Base-by-base conservation (phyloP, 257 asterid genomes). In the Nyctanthes arbortristis region DNA sequence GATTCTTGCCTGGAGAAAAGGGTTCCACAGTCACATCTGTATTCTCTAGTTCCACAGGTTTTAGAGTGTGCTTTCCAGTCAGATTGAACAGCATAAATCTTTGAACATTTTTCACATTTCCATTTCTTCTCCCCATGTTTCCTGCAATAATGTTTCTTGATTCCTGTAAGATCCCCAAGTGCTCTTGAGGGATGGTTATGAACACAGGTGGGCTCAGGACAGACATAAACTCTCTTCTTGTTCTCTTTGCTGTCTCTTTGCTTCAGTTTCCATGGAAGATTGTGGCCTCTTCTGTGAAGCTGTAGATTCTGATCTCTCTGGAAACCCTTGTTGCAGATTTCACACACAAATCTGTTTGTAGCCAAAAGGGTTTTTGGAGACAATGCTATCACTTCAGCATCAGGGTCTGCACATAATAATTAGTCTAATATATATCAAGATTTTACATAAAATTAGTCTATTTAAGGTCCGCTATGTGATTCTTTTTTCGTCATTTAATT, bases 231-330 rank as follows among this genome's bases (percentile, higher is more conserved):
- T 67, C 85, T 82, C 77, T 91, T 91, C 63, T 31, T 78, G 31
- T 43, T 86, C 12, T 91, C 95, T 30, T 85, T 85, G 79, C 65
- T 81, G 82, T 35, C 87, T 63, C 88, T 84, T 65, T 91, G 97
- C 79, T 91, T 91, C 66, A 91, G 82, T 61, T 91, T 91, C 96
- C 96, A 91, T 27, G 97, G 97, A 37, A 91, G 88, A 12, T 89
- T 91, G 73, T 91, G 97, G 0, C 97, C 97, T 59, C 97, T 79
- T 29, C 97, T 73, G 69, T 91, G 97, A 25, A 91, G 95, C 30
- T 91, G 97, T 2, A 91, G 96, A 24, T 91, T 91, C 52, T 91
- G 97, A n/a, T 91, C 97, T 49, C 97, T 85, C 72, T 91, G 97
- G 31, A 91, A 91, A n/a, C 96, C 96, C 74, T 89, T 87, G 84